These are phyloP conservation scores for Rosa persica DNA, from an alignment of 306 rosid genomes.

Conservation along the genomic window DNA sequence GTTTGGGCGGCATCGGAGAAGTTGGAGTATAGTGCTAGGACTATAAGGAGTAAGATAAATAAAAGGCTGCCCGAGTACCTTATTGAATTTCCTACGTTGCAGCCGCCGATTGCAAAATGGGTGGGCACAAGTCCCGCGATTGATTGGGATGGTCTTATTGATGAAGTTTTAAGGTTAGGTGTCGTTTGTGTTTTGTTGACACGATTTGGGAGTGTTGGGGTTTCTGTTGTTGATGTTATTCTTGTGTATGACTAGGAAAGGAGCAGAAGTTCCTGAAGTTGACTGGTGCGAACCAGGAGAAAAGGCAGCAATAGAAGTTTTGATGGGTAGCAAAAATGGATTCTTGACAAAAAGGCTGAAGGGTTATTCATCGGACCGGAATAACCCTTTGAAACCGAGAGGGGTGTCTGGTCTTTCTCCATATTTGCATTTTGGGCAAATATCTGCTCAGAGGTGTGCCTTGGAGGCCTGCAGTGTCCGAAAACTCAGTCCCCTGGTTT, in stretches of 20 bases:
- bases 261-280: constrained; percentile 88
- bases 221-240: constrained; percentile 21
- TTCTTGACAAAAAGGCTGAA: constrained; percentile 84
- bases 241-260: constrained; percentile 46
- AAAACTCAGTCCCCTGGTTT: constrained; percentile 60
- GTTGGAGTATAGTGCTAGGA: constrained; percentile 85
- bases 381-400: constrained; percentile 68
- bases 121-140: constrained; percentile 22
- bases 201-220: constrained; percentile 3
- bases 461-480: constrained; percentile 67
- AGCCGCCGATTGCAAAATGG: constrained; percentile 61
- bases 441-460: constrained; percentile 92
- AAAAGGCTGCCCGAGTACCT: constrained; percentile 75
- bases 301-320: constrained; percentile 70
- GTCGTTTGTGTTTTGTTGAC: neutral
- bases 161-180: constrained; percentile 67
- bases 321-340: constrained; percentile 78
- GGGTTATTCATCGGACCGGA: constrained; percentile 61
- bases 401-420: constrained; percentile 91
- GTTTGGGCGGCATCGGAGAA: constrained; percentile 84
- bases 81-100: constrained; percentile 63
- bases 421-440: constrained; percentile 89
- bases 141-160: constrained; percentile 72
- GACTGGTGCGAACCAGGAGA: constrained; percentile 93
- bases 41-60: constrained; percentile 78